A percentile compares a stretch with the other conserved stretches of the same genome.
Evolutionary conservation across 2,329 filamentous ascomycete species (phyloP).

Genomic region (Diaporthe citrichinensis): DNA sequence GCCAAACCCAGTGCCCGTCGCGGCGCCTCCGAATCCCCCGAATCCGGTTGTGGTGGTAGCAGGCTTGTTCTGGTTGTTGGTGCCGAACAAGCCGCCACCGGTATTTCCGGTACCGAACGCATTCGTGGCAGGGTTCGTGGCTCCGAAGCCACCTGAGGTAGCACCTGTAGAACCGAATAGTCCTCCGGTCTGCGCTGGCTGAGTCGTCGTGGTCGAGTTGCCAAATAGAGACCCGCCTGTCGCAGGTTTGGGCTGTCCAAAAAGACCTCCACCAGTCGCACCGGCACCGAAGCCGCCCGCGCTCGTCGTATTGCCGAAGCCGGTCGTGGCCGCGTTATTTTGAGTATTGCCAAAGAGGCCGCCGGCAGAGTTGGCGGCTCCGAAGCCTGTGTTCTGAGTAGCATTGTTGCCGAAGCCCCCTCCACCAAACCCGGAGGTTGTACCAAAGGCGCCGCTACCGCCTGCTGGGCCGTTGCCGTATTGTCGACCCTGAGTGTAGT

Average conservation of each 20-base stretch:
- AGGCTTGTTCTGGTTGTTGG: conserved; percentile 45
- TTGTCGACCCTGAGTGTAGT: conserved; percentile 89
- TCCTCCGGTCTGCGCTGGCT: conserved; percentile 48
- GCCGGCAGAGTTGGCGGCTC: conserved; percentile 51
- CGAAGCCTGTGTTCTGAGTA: conserved; percentile 55
- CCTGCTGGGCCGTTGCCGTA: conserved; percentile 90
- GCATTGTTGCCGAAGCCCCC: conserved; percentile 63
- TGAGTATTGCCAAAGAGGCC: conserved; percentile 57
- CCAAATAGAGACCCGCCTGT: conserved; percentile 46
- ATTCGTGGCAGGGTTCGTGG: conserved; percentile 41
- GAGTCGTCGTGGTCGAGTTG: conserved; percentile 53
- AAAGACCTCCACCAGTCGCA: conserved; percentile 47
- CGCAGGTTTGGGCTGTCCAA: conserved; percentile 51
- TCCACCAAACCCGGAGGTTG: conserved; percentile 62
- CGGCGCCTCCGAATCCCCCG: conserved; percentile 43
- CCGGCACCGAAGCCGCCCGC: conserved; percentile 48
- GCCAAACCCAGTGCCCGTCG: conserved; percentile 51
- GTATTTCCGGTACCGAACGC: conserved; percentile 41
- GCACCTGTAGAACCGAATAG: conserved; percentile 56
- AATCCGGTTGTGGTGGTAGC: conserved; percentile 33
- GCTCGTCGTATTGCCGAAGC: conserved; percentile 59
- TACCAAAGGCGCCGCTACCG: conserved; percentile 88
- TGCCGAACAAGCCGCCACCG: conserved; percentile 51
- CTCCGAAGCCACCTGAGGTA: conserved; percentile 49
- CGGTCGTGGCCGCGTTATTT: conserved; percentile 53